phyloP scores from a whole-genome alignment of 352 stramenopile species.

The Aphanomyces cochlioides region DNA sequence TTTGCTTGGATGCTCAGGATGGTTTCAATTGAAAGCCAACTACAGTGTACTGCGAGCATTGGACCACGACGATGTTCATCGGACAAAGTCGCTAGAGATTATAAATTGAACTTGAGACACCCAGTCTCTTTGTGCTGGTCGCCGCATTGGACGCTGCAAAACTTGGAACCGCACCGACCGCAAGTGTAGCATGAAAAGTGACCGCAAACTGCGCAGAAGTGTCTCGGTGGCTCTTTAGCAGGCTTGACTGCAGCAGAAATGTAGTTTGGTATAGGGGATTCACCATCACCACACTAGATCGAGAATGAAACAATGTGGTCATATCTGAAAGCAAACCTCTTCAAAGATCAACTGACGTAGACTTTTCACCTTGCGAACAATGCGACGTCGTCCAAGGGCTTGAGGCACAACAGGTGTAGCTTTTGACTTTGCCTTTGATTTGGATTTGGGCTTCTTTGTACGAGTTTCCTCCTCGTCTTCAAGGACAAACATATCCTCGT shows the following conservation, averaged over 20 bases:
- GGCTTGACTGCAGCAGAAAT: constrained; percentile 59
- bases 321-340: constrained; percentile 44
- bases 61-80: too few relatives aligned
- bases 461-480: constrained; percentile 45
- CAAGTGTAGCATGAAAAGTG: constrained; percentile 80
- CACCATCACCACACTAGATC: constrained; percentile 20
- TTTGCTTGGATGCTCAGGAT: too few relatives aligned
- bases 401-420: background rate
- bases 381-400: constrained; percentile 7
- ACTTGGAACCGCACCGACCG: constrained; percentile 68
- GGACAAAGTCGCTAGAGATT: background rate
- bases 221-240: constrained; percentile 55
- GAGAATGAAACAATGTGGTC: background rate
- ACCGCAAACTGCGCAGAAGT: constrained; percentile 85
- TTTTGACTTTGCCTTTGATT: constrained; percentile 33
- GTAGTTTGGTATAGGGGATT: constrained; percentile 54
- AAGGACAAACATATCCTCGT: constrained; percentile 46
- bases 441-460: constrained; percentile 44
- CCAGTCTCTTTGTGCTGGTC: constrained; percentile 87
- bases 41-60: too few relatives aligned
- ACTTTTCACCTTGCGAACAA: constrained; percentile 82
- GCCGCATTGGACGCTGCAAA: constrained; percentile 76
- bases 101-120: constrained; percentile 83
- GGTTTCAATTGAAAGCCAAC: too few relatives aligned
- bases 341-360: constrained; percentile 84